Base-by-base conservation (phyloP, 2,329 filamentous ascomycete genomes). In the Ophiostoma perfectum region DNA sequence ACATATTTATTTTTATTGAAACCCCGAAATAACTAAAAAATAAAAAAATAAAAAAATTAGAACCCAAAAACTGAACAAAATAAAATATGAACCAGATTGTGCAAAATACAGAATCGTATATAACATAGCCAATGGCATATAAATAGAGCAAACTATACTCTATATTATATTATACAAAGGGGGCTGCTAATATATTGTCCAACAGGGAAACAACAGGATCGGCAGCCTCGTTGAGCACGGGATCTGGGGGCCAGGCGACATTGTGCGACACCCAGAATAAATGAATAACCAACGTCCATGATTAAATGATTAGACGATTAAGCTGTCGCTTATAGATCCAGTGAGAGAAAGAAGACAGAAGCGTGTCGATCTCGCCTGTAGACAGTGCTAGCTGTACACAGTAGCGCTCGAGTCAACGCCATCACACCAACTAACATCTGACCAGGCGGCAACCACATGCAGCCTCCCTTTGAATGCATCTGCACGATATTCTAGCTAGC, bases 201-300 rank as follows among this genome's bases (percentile, higher is more conserved):
- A 55, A 55, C 49, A 55, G 49, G 27, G 8, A 18, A 27, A 7
- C 49, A 9, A 55, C n/a, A 55, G 18, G 49, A 55, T 55, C 49
- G n/a, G 49, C 49, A 55, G 49, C 49, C 49, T 55, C 12, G 49
- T 18, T 27, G 49, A 55, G 49, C 49, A 55, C 49, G 49, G 49
- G 49, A 55, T 55, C 49, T 55, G 49, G 49, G 49, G 49, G 49
- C 49, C 49, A 55, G 49, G 49, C 49, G 49, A 55, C 18, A 18
- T 55, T 55, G 49, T 55, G 49, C 27, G 49, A 55, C 49, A 55
- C 9, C 4, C n/a, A 27, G 49, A 18, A 27, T 55, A 27, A 27
- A 27, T 27, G 27, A 27, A 27, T 27, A 27, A 27, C 27, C 1
- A 27, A 27, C 27, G 27, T 27, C 27, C 27, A 27, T 27, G 2